Evolutionary conservation across 345 rosid species (phyloP).

Genomic region (Lumnitzera racemosa): DNA sequence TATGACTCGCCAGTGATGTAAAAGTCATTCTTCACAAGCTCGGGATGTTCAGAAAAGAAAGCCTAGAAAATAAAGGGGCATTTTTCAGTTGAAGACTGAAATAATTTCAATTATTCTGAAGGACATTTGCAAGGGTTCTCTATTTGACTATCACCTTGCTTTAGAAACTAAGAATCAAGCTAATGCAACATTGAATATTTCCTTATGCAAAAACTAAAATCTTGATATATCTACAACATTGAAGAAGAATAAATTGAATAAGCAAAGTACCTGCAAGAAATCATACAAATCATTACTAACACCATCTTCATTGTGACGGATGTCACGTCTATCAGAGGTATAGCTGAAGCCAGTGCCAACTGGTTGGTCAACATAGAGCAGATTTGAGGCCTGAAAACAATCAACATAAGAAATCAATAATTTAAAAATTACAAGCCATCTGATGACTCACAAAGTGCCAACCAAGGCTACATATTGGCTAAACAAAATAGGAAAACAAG

Average conservation of each 20-base stretch:
- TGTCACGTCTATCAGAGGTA: conserved; percentile 73
- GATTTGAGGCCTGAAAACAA: conserved; percentile 71
- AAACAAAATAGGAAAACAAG: no score
- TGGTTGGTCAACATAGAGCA: conserved; percentile 94
- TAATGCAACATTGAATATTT: no score
- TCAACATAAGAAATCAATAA: background rate
- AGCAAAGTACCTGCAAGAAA: conserved; percentile 76
- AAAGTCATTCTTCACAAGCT: conserved; percentile 67
- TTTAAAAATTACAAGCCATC: no score
- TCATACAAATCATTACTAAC: conserved; percentile 90
- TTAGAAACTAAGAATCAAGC: no score
- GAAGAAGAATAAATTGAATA: background rate
- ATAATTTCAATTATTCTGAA: no score
- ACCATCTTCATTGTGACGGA: conserved; percentile 80
- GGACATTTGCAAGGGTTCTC: no score
- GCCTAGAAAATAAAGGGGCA: conserved; percentile 36
- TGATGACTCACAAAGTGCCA: no score
- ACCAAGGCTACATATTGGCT: no score
- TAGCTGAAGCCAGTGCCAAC: conserved; percentile 97
- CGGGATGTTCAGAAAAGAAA: conserved; percentile 89
- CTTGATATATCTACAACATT: background rate
- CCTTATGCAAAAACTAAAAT: no score
- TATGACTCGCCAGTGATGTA: conserved; percentile 97
- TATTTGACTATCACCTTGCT: no score
- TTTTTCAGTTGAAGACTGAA: conserved; percentile 2